These are phyloP conservation scores for Aureobasidium sp. DNA, from an alignment of 2,329 filamentous ascomycete genomes.

Conservation along the genomic window DNA sequence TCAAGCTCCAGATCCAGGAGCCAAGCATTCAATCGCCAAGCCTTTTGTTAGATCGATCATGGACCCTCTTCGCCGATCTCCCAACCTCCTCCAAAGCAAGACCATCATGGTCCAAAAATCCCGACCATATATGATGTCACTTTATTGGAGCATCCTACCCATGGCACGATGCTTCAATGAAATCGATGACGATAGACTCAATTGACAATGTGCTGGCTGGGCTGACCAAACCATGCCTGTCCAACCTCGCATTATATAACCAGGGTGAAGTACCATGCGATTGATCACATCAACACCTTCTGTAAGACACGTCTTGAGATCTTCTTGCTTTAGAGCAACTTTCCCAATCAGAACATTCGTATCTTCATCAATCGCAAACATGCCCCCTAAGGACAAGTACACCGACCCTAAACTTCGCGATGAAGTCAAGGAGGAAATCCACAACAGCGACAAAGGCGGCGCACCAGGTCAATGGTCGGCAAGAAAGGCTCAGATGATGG, in stretches of 20 bases:
- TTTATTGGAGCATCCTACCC: background rate
- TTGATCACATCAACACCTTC: background rate
- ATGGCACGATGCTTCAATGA: background rate
- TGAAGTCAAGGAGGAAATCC: conserved; percentile 39
- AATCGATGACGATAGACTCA: conserved; percentile 2
- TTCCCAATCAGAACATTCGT: background rate
- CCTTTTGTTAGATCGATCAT: background rate
- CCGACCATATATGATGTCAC: background rate
- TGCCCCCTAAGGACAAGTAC: conserved; percentile 41
- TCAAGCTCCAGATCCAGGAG: background rate
- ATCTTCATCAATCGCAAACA: conserved; percentile 16
- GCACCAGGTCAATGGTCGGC: conserved; percentile 43
- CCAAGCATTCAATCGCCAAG: conserved; percentile 9
- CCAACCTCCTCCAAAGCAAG: background rate
- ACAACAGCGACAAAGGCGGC: conserved; percentile 38
- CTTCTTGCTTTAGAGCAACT: background rate
- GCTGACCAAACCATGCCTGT: background rate
- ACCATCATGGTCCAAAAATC: background rate
- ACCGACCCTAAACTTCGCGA: conserved; percentile 39
- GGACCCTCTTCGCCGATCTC: background rate
- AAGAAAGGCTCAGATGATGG: conserved; percentile 31
- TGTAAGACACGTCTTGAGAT: background rate
- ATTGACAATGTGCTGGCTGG: background rate
- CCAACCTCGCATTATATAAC: background rate
- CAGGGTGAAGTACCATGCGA: background rate